Evolutionary conservation across 176 grass and related monocot genomes (phyloP).

Genomic region (Triticum aestivum): IWGSC_CS_RefSeq_v2.1 NC_057802.1:528275906-528276405

Average conservation of each 20-base stretch:
- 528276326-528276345: conserved; percentile 47
- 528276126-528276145: conserved; percentile 69
- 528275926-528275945: conserved; percentile 81
- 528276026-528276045: conserved; percentile 81
- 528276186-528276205: conserved; percentile 92
- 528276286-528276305: conserved; percentile 66
- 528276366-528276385: conserved; percentile 66
- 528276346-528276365: conserved; percentile 89
- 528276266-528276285: conserved; percentile 77
- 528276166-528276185: conserved; percentile 85
- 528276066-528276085: conserved; percentile 81
- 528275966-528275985: conserved; percentile 90
- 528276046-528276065: conserved; percentile 68
- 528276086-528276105: conserved; percentile 79
- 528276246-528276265: conserved; percentile 59
- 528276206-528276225: conserved; percentile 91
- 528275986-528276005: conserved; percentile 91
- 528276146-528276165: conserved; percentile 77
- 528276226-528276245: conserved; percentile 64
- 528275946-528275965: conserved; percentile 73
- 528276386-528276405: conserved; percentile 96
- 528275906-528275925: conserved; percentile 88
- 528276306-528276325: conserved; percentile 55
- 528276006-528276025: conserved; percentile 65
- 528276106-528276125: conserved; percentile 69